phyloP scores from a whole-genome alignment of 768 basidiomycete genomes.

The Leccinum aurantiacum region DNA sequence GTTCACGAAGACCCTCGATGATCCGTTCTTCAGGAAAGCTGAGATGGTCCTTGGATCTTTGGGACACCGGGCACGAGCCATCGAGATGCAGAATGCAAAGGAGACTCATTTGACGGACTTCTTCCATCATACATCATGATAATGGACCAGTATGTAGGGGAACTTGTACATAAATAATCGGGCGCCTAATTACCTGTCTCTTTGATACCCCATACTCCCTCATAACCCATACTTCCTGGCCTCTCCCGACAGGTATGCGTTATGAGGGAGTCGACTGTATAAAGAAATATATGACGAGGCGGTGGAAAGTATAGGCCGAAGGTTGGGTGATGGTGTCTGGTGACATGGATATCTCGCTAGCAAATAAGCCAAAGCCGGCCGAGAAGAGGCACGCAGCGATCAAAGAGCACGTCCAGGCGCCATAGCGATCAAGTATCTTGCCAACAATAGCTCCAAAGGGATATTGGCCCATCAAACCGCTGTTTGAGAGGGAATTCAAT shows the following conservation, averaged over 20 bases:
- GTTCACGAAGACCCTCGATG: not conserved
- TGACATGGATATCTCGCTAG: conserved; percentile 52
- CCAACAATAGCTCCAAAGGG: conserved; percentile 71
- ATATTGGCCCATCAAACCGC: conserved; percentile 84
- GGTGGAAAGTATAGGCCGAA: conserved; percentile 46
- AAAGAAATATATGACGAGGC: conserved; percentile 58
- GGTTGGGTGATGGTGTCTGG: conserved; percentile 39
- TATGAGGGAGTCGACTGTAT: conserved; percentile 32
- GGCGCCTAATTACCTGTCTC: too few relatives aligned
- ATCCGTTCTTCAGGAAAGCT: not conserved
- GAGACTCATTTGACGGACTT: not conserved
- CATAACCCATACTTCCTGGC: too few relatives aligned
- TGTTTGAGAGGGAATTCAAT: conserved; percentile 26
- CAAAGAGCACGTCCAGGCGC: conserved; percentile 68
- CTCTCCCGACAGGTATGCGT: too few relatives aligned
- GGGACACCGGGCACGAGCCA: not conserved
- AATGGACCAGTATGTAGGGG: too few relatives aligned
- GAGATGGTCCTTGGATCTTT: not conserved
- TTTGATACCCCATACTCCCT: too few relatives aligned
- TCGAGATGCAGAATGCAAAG: not conserved
- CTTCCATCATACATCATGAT: not conserved
- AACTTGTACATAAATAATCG: not conserved
- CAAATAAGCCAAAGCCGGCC: conserved; percentile 61
- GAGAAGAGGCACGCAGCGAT: conserved; percentile 58
- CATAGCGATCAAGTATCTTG: conserved; percentile 63